Percentiles rank a stretch among this genome's conserved stretches.
phyloP scores from a whole-genome alignment of 106 monocot genomes.

The Apostasia shenzhenica region DNA sequence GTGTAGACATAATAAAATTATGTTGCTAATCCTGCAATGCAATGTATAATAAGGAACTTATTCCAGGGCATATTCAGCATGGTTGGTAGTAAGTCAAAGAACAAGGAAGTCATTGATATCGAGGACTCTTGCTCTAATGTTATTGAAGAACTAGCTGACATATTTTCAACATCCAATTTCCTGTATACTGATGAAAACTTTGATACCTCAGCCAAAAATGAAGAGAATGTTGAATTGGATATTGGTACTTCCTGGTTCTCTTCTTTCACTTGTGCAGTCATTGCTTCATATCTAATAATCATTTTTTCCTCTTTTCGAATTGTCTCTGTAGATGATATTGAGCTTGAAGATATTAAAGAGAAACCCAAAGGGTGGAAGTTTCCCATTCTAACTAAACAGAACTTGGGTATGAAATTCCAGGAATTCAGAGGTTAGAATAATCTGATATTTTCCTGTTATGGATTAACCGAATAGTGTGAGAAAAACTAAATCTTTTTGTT shows the following conservation, averaged over 20 bases:
- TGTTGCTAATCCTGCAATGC: not conserved
- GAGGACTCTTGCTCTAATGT: conserved; percentile 18
- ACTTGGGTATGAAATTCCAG: conserved; percentile 43
- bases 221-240: conserved; percentile 39
- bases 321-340: conserved; percentile 43
- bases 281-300: not conserved
- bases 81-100: conserved; percentile 47
- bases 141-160: conserved; percentile 33
- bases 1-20: not conserved
- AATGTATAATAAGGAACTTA: conserved; percentile 5
- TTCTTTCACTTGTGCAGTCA: not conserved
- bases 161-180: conserved; percentile 49
- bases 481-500: not conserved
- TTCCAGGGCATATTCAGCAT: conserved; percentile 52
- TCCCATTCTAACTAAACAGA: conserved; percentile 40
- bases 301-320: not conserved
- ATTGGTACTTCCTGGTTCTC: conserved; percentile 35
- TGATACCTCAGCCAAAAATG: conserved; percentile 17
- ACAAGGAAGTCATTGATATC: conserved; percentile 19
- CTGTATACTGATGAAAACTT: conserved; percentile 14
- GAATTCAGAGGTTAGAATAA: conserved; percentile 48
- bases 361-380: conserved; percentile 52
- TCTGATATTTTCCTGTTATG: not conserved
- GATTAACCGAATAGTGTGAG: not conserved
- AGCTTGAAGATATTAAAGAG: conserved; percentile 45